Evolutionary conservation across 2,329 filamentous ascomycete genomes (phyloP).

Genomic region (Fusarium begoniae): DNA sequence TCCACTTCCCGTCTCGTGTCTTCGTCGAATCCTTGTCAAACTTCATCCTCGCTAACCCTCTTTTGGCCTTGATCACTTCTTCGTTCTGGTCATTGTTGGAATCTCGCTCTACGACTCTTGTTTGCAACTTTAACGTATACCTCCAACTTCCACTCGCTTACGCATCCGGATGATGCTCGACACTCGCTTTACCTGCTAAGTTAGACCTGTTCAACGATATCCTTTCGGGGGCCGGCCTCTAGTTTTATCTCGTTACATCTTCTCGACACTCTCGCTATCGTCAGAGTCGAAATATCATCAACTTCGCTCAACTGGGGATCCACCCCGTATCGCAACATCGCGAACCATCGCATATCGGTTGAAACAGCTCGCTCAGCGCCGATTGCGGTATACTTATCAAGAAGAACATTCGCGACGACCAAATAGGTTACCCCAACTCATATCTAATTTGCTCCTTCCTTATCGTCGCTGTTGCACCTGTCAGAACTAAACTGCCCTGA

Average conservation of each 20-base stretch:
- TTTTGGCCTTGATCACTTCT: conserved; percentile 15
- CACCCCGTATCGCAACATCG: conserved; percentile 23
- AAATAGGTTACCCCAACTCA: not conserved
- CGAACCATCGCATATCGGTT: conserved; percentile 4
- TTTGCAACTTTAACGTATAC: conserved; percentile 14
- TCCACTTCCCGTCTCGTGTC: conserved; percentile 34
- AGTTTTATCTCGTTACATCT: not conserved
- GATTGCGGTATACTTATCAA: not conserved
- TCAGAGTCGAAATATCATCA: conserved; percentile 3
- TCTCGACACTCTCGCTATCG: not conserved
- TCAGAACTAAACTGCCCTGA: conserved; percentile 27
- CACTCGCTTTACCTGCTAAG: conserved; percentile 30
- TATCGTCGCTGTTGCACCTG: not conserved
- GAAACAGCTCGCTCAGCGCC: not conserved
- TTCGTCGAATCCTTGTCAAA: conserved; percentile 23
- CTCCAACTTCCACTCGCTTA: conserved; percentile 18
- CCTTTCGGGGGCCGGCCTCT: not conserved
- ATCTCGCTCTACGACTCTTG: conserved; percentile 13
- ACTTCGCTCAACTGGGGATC: conserved; percentile 14
- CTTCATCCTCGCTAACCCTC: conserved; percentile 24
- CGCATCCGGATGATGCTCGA: conserved; percentile 34
- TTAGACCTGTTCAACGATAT: not conserved
- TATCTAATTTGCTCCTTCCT: not conserved
- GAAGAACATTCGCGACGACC: not conserved
- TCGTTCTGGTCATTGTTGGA: conserved; percentile 9